Evolutionary conservation across 495 filamentous ascomycete species (phyloP).

Genomic region (Cercophora sp.): DNA sequence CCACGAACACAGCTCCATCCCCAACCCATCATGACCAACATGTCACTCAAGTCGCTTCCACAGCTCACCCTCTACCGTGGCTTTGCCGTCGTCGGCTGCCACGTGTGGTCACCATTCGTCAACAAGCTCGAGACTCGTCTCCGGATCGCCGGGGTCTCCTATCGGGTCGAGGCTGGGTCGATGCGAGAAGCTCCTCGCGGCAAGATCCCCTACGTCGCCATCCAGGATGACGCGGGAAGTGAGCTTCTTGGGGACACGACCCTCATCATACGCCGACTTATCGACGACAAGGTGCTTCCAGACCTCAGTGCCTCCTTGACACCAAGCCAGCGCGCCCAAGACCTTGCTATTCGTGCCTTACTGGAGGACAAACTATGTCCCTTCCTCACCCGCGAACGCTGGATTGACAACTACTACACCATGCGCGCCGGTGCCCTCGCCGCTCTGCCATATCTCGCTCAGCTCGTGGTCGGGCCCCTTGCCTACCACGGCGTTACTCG

Average conservation of each 20-base stretch:
- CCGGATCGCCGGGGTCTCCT: constrained; percentile 48
- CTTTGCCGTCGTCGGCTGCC: constrained; percentile 33
- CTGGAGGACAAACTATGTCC: constrained; percentile 62
- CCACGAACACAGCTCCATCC: too few species aligned
- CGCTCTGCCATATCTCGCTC: constrained; percentile 47
- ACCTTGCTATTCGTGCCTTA: constrained; percentile 50
- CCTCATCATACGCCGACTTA: constrained; percentile 48
- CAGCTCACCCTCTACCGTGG: constrained; percentile 52
- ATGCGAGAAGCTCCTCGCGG: constrained; percentile 44
- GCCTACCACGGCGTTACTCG: constrained; percentile 39
- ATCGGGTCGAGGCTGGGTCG: constrained; percentile 44
- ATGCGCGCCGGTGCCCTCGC: constrained; percentile 53
- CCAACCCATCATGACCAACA: too few species aligned
- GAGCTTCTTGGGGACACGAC: constrained; percentile 43
- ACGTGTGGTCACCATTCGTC: constrained; percentile 64
- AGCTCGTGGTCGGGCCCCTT: constrained; percentile 50
- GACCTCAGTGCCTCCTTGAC: constrained; percentile 46
- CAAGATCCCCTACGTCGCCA: constrained; percentile 57
- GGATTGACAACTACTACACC: constrained; percentile 58
- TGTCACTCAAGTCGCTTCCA: constrained; percentile 1
- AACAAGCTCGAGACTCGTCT: constrained; percentile 62
- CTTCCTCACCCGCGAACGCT: constrained; percentile 44
- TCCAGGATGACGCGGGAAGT: constrained; percentile 14
- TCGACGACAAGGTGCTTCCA: constrained; percentile 35
- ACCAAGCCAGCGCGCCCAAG: constrained; percentile 36